Conservation (phyloP, 805 yeast species). For the Pichia membranifaciens region DNA sequence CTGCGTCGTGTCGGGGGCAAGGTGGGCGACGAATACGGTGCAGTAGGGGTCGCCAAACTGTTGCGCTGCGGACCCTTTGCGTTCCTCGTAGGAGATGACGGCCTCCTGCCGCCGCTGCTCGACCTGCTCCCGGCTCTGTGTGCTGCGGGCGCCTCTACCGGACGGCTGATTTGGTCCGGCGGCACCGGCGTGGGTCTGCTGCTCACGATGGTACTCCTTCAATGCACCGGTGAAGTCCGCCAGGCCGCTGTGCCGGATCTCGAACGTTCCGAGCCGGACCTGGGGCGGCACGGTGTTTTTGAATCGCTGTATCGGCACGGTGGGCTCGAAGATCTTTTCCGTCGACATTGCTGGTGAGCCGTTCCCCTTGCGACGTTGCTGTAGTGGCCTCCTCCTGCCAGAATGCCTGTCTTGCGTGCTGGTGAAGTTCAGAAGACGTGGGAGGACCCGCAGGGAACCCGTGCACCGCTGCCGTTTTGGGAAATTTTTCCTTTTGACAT, state of each 20-base stretch:
- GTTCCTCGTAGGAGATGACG: constrained; percentile 1
- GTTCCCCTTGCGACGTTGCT: too few species aligned
- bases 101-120: constrained; percentile 4
- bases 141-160: too few species aligned
- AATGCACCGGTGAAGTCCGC: not conserved
- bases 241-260: not conserved
- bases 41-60: constrained; percentile 59
- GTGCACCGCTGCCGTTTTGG: constrained; percentile 1
- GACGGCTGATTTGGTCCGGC: too few species aligned
- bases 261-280: not conserved
- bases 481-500: constrained; percentile 2
- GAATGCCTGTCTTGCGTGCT: too few species aligned
- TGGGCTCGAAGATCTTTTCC: constrained; percentile 1
- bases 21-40: constrained; percentile 73
- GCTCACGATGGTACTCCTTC: not conserved
- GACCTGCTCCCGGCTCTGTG: too few species aligned
- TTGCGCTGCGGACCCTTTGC: not conserved
- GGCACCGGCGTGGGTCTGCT: not conserved
- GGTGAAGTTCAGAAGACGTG: too few species aligned
- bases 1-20: constrained; percentile 61
- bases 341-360: constrained; percentile 1
- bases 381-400: too few species aligned
- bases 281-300: constrained; percentile 3
- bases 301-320: constrained; percentile 1
- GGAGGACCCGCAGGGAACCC: too few species aligned